Evolutionary conservation across 1,284 basidiomycete species (phyloP).

Genomic region (Xerocomus nothofagi): DNA sequence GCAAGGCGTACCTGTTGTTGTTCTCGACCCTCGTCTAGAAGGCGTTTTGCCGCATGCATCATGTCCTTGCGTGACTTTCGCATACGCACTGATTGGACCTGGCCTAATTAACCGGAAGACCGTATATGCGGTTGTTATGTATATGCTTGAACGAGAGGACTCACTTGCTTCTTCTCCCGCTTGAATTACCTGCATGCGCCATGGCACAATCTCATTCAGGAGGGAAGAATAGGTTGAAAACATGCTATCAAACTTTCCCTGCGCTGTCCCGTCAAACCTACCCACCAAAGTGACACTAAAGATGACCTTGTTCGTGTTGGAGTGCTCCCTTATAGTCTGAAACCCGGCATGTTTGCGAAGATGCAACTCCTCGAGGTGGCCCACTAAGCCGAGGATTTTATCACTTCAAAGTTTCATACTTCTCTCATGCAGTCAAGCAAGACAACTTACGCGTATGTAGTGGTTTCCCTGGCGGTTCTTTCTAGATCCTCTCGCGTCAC

Average conservation of each 20-base stretch:
- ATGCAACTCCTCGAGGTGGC: slow-evolving; percentile 27
- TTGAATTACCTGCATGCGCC: slow-evolving; percentile 36
- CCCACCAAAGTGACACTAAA: neutral
- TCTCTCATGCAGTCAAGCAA: neutral
- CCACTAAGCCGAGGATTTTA: slow-evolving; percentile 20
- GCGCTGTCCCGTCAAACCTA: slow-evolving; percentile 12
- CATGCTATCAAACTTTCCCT: slow-evolving; percentile 38
- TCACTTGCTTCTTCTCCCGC: slow-evolving; percentile 40
- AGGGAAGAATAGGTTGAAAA: slow-evolving; percentile 34
- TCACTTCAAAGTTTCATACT: slow-evolving; percentile 22
- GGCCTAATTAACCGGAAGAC: slow-evolving; percentile 30
- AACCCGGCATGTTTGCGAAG: slow-evolving; percentile 11
- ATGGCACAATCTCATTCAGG: slow-evolving; percentile 39
- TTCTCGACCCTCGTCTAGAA: slow-evolving; percentile 43
- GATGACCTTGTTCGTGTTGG: slow-evolving; percentile 23
- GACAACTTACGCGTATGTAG: slow-evolving; percentile 28
- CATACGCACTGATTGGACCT: slow-evolving; percentile 36
- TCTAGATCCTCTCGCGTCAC: slow-evolving; percentile 17
- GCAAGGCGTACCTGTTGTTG: slow-evolving; percentile 38
- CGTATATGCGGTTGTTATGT: slow-evolving; percentile 9
- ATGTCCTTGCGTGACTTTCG: slow-evolving; percentile 39
- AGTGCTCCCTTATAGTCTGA: slow-evolving; percentile 9
- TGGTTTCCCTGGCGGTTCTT: slow-evolving; percentile 20
- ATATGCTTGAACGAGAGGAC: slow-evolving; percentile 10
- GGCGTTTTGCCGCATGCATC: slow-evolving; percentile 37